Conservation (phyloP, 2,329 filamentous ascomycete genomes). For the Simplicillium sp. region DNA sequence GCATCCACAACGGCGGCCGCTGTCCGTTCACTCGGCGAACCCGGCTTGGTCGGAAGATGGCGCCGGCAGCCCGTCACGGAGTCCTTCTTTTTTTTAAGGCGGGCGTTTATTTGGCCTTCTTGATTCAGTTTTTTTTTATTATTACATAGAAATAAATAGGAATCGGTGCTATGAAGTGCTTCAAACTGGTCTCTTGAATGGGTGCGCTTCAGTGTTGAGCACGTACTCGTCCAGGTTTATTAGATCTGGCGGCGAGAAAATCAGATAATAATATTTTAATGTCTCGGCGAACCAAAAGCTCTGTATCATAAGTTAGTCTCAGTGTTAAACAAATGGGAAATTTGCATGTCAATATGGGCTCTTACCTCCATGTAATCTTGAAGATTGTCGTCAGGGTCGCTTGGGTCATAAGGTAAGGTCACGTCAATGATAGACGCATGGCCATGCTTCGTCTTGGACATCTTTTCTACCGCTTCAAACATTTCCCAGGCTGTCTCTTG, state of each 20-base stretch:
- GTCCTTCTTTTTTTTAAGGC: no score
- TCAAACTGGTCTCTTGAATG: slow-evolving; percentile 23
- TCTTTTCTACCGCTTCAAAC: slow-evolving; percentile 51
- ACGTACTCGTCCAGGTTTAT: slow-evolving; percentile 52
- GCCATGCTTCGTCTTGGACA: slow-evolving; percentile 49
- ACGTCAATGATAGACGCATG: slow-evolving; percentile 59
- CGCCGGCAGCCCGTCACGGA: no score
- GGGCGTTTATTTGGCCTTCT: no score
- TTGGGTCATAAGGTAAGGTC: slow-evolving; percentile 11
- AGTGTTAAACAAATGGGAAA: slow-evolving; percentile 45
- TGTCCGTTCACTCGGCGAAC: no score
- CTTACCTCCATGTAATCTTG: slow-evolving; percentile 50
- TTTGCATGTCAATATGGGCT: slow-evolving; percentile 55
- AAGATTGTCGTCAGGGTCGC: slow-evolving; percentile 38
- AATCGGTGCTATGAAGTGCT: no score
- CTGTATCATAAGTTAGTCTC: slow-evolving; percentile 14
- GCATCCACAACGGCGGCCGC: no score
- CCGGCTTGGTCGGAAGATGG: no score
- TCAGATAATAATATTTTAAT: slow-evolving; percentile 53
- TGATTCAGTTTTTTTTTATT: no score
- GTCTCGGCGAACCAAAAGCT: slow-evolving; percentile 63
- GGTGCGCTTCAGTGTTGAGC: slow-evolving; percentile 46
- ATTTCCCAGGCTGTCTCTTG: slow-evolving; percentile 64
- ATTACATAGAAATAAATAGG: no score
- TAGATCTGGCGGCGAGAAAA: slow-evolving; percentile 46